These are phyloP conservation scores for Globisporangium paroecandrum DNA, from an alignment of 352 stramenopile species.

Conservation along the genomic window DNA sequence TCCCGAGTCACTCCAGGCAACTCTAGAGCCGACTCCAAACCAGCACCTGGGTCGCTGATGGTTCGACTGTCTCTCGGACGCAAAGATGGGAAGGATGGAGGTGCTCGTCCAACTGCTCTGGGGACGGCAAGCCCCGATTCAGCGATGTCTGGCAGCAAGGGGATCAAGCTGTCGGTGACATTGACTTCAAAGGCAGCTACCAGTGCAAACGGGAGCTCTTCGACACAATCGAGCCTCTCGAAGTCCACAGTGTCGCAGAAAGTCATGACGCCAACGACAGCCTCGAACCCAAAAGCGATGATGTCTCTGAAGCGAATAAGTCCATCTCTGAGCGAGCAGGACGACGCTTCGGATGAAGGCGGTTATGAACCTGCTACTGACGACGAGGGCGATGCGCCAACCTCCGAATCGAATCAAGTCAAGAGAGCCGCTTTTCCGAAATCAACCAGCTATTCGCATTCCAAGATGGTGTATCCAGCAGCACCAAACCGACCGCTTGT, in stretches of 20 bases:
- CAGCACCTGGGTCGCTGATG: neutral
- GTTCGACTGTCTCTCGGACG: conserved; percentile 1
- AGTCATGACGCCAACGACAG: neutral
- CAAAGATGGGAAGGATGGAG: conserved; percentile 1
- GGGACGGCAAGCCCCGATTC: neutral
- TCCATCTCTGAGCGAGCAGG: neutral
- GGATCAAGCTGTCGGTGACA: neutral
- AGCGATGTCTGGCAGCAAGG: neutral
- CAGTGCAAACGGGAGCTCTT: neutral
- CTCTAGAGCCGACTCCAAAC: neutral
- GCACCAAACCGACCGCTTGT: neutral
- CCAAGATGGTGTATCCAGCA: neutral
- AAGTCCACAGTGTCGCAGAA: neutral
- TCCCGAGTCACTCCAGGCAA: neutral
- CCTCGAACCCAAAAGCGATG: neutral
- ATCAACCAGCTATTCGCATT: neutral
- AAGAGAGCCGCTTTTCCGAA: neutral
- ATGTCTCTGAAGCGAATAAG: conserved; percentile 9
- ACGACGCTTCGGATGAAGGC: neutral
- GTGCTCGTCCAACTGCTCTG: neutral
- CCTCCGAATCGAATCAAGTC: neutral
- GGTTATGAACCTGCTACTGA: neutral
- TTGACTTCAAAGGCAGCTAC: neutral
- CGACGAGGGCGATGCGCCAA: neutral
- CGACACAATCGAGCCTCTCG: neutral